A percentile compares a stretch with the other conserved stretches of the same genome.
These are phyloP conservation scores for Aegilops bicornis DNA, from an alignment of 176 grass and related monocot species.

Conservation along the genomic window DNA sequence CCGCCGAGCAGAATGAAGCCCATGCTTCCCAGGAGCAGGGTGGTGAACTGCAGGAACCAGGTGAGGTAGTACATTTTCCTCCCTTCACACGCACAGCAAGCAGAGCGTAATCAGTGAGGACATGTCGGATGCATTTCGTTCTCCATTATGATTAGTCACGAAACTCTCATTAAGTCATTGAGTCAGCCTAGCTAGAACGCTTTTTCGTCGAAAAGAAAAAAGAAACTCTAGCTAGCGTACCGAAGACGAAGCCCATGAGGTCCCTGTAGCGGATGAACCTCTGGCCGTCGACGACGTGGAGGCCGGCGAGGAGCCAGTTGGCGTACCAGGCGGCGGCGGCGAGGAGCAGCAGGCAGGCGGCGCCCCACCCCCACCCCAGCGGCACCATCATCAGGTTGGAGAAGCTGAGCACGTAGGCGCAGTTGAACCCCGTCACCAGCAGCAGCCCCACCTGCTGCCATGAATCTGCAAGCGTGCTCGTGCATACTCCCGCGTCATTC, in stretches of 20 bases:
- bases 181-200: background rate
- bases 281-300: constrained; percentile 61
- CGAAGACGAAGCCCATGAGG: constrained; percentile 82
- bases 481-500: too few species aligned
- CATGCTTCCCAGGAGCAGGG: constrained; percentile 70
- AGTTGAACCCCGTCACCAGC: constrained; percentile 81
- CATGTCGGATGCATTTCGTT: background rate
- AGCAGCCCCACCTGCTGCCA: constrained; percentile 81
- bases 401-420: constrained; percentile 95
- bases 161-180: too few species aligned
- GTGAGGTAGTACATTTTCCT: constrained; percentile 75
- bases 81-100: constrained; percentile 32
- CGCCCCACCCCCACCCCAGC: constrained; percentile 70
- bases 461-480: constrained; percentile 28
- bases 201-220: too few species aligned
- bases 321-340: constrained; percentile 57
- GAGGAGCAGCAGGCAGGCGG: constrained; percentile 56
- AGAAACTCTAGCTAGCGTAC: constrained; percentile 6
- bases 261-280: constrained; percentile 88
- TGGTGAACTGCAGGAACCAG: constrained; percentile 77
- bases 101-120: background rate
- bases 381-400: constrained; percentile 84
- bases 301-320: constrained; percentile 77
- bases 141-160: too few species aligned
- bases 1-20: constrained; percentile 83